A percentile compares a stretch with the other conserved stretches of the same genome.
Conservation (phyloP, 2,329 filamentous ascomycete species). For the Coccinonectria pachysandricola region DNA sequence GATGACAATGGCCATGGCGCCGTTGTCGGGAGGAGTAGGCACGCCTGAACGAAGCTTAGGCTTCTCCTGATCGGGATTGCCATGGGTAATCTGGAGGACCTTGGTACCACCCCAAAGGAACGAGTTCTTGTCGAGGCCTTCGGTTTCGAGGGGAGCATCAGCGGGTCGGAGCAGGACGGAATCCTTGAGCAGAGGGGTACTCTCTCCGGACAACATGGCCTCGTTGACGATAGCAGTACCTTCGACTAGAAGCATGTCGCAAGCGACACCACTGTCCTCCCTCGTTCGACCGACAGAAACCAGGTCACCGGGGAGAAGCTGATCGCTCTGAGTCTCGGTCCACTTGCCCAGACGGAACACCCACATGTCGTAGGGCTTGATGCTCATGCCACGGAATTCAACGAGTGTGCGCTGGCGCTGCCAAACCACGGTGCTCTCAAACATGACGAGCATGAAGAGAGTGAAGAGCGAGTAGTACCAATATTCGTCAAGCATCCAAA, state of each 20-base stretch:
- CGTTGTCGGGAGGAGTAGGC: constrained; percentile 78
- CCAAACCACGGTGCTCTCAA: constrained; percentile 98
- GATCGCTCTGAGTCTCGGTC: constrained; percentile 81
- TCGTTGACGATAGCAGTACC: constrained; percentile 97
- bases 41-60: constrained; percentile 67
- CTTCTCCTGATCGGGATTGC: constrained; percentile 63
- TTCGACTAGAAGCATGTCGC: constrained; percentile 91
- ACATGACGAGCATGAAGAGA: constrained; percentile 93
- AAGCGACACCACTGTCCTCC: constrained; percentile 93
- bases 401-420: constrained; percentile 90
- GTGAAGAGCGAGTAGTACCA: constrained; percentile 99
- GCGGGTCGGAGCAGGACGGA: constrained; percentile 82
- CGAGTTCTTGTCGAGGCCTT: constrained; percentile 91
- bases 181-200: constrained; percentile 92
- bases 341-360: constrained; percentile 82
- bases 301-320: constrained; percentile 84
- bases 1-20: constrained; percentile 84
- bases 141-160: constrained; percentile 71
- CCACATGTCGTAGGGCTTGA: constrained; percentile 94
- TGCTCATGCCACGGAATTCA: constrained; percentile 98
- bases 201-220: constrained; percentile 97
- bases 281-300: constrained; percentile 89
- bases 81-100: constrained; percentile 88
- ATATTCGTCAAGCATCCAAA: constrained; percentile 99
- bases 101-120: constrained; percentile 97